Percentiles rank a stretch among this genome's conserved stretches.
These are phyloP conservation scores for Escallonia rubra DNA, from an alignment of 129 eudicot species.

Conservation along the genomic window DNA sequence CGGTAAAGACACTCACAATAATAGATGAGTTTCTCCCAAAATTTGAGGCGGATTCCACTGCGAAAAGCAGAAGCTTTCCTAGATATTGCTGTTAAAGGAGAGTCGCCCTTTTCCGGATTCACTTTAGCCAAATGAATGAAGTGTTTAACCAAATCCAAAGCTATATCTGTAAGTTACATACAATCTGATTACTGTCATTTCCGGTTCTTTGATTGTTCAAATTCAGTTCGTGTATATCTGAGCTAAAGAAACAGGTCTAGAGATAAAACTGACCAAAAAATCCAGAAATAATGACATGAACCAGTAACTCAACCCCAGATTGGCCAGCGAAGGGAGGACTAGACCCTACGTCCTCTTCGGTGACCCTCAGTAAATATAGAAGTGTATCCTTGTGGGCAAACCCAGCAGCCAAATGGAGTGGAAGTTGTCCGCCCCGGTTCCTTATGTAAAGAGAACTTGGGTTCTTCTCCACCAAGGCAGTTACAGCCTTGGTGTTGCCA, in stretches of 20 bases:
- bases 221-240: no score
- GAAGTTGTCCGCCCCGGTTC: background rate
- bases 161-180: constrained; percentile 18
- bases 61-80: constrained; percentile 20
- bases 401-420: constrained; percentile 16
- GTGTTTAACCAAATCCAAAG: constrained; percentile 22
- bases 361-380: constrained; percentile 7
- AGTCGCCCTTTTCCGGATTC: constrained; percentile 1
- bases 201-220: no score
- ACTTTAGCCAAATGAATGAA: constrained; percentile 22
- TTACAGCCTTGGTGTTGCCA: constrained; percentile 24
- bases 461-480: constrained; percentile 19
- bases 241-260: no score
- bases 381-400: constrained; percentile 15
- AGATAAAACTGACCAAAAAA: constrained; percentile 23
- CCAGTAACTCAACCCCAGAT: background rate
- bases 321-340: background rate
- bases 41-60: constrained; percentile 11
- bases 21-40: constrained; percentile 19
- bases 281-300: background rate
- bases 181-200: no score
- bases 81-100: constrained; percentile 23
- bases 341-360: background rate
- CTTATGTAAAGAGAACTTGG: constrained; percentile 14
- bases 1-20: constrained; percentile 12